Evolutionary conservation across 1,139 yeast species (phyloP), one percentile per base, ranked within the genome.

Genomic region (Kurtzmaniella quercitrusa): DNA sequence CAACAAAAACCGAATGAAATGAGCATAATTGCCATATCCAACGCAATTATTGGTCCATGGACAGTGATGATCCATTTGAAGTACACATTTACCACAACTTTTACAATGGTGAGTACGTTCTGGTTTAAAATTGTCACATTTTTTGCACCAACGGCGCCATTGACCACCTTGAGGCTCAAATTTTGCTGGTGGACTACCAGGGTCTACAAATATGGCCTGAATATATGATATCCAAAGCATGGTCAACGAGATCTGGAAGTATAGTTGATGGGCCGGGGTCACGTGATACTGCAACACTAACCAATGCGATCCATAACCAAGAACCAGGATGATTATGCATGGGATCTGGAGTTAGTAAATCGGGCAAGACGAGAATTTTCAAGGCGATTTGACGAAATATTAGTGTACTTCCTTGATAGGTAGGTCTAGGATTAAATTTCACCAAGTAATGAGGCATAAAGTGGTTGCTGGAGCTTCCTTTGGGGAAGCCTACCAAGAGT

Each of bases 11-110:
- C 98, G 71, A 52, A 88, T 56, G 56, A 93, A 93, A 56, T 88
- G 93, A 0, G 96, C 91, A 61, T 82, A 71, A 57, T 93, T 93
- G 1, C 64, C 63, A 59, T 82, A 82, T 0, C 98, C 98, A 44
- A 94, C 79, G 60, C 98, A 93, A 11, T 80, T 72, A 4, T 95
- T 81, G 58, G 93, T 89, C 98, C 98, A 93, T 0, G 98, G 98
- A 59, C 98, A 93, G 63, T 87, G 95, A 57, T 93, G 98, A 63
- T 85, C 94, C 93, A 84, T 84, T 47, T 75, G 70, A 43, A 93
- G 68, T 1, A 87, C 74, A 61, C 98, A 93, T 42, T 63, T 65
- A 9, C 80, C 74, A 50, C 94, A 81, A 19, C 78, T 65, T 0
- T 87, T 82, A 47, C 98, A 93, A 61, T 93, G 98, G 58, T 93